Percentiles rank a stretch among this genome's conserved stretches.
These are phyloP conservation scores for Fraxinus angustifolia DNA, from an alignment of 305 asterid genomes.

Conservation along the genomic window DNA sequence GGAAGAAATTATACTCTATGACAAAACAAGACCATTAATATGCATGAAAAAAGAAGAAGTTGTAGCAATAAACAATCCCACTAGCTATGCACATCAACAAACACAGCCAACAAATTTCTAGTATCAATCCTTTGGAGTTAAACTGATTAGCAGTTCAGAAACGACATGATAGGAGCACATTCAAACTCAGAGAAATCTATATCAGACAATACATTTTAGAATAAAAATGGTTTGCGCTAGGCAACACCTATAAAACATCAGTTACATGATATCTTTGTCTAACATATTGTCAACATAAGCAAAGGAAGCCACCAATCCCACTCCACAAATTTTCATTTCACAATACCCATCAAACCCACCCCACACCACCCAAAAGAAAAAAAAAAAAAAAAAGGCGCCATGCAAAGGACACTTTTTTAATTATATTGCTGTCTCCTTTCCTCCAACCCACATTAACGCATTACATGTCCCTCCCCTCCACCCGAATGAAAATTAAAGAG, in stretches of 20 bases:
- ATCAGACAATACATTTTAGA: background rate
- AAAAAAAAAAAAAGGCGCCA: background rate
- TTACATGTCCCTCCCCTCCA: background rate
- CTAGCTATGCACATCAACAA: background rate
- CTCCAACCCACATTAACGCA: background rate
- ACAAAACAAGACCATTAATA: background rate
- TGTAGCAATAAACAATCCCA: background rate
- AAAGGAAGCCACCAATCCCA: background rate
- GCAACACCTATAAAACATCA: background rate
- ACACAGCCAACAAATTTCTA: background rate
- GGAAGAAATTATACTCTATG: background rate
- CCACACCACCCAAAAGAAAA: background rate
- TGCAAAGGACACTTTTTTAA: background rate
- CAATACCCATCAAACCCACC: background rate
- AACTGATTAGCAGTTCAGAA: background rate
- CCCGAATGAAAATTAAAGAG: background rate
- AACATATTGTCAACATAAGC: background rate
- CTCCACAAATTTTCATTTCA: background rate
- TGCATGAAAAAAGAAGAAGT: background rate
- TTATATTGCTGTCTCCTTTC: background rate
- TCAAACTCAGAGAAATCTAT: background rate
- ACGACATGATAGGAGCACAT: background rate
- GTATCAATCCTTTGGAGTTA: background rate
- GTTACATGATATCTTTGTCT: background rate
- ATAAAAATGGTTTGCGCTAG: background rate